Base-by-base conservation (phyloP, 1,284 basidiomycete species). In the Termitomyces sp. region DNA sequence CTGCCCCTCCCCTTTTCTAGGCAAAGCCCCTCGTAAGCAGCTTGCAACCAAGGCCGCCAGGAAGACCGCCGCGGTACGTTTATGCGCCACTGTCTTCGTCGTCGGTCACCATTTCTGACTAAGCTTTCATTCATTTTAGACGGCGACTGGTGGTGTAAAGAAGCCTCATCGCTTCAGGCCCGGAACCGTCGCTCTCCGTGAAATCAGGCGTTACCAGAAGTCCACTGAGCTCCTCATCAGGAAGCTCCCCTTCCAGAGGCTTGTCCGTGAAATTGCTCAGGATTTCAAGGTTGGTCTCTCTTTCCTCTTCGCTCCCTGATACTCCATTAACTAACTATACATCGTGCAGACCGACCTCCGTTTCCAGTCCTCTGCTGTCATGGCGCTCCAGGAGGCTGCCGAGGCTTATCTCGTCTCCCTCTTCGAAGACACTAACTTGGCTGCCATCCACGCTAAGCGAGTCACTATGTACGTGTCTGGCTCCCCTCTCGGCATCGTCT, bases 351-450 rank as follows among this genome's bases (percentile, higher is more conserved):
- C 87, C 62, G 94, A 97, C 74, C 80, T 97, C 68, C 92, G 94
- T 68, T 97, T 98, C 92, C 94, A 97, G 77, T 95, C 92, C 34
- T 95, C 92, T 38, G 94, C 94, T 61, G 92, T 98, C 66, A 90
- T 93, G 81, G 94, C 93, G 38, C 84, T 98, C 60, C 94, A 98
- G 78, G 94, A 98, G 77, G 93, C 94, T 46, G 86, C 92, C 56
- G 94, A 98, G 80, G 94, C 94, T 28, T 97, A 97, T 81, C 92
- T 97, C 66, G 94, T 97, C 74, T 94, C 92, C 42, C 84, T 97
- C 72, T 95, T 96, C 71, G 89, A 92, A 68, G 88, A 92, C 78
- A 92, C 91, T 68, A 93, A 93, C 82, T 84, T 93, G 79, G 89
- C 89, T 67, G 92, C 92, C 59, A 94, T 94, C 73, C 92, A 94